Conservation (phyloP, 805 yeast species). For the Barnettozyma wickerhamii region DNA sequence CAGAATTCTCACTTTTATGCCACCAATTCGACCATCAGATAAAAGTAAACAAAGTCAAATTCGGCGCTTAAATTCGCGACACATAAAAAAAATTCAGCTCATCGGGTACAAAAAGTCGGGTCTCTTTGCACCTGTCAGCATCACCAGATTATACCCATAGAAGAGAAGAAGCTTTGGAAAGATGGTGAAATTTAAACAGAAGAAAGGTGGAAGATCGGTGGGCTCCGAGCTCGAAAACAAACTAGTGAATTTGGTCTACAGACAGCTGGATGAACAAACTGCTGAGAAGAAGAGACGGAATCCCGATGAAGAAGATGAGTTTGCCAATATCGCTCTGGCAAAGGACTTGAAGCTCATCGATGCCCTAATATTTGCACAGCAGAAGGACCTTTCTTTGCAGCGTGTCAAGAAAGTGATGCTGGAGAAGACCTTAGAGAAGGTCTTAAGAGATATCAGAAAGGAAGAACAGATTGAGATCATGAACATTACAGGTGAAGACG, state of each 20-base stretch:
- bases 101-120: too few species aligned
- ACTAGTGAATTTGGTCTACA: conserved; percentile 50
- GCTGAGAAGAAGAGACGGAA: conserved; percentile 33
- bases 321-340: conserved; percentile 52
- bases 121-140: conserved; percentile 6
- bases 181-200: conserved; percentile 32
- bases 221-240: conserved; percentile 46
- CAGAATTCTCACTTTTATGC: too few species aligned
- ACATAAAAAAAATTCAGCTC: too few species aligned
- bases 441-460: conserved; percentile 47
- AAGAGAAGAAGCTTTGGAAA: not conserved
- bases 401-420: conserved; percentile 64
- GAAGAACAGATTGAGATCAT: conserved; percentile 55
- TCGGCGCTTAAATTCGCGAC: too few species aligned
- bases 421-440: conserved; percentile 60
- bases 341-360: conserved; percentile 50
- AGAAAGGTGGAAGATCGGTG: conserved; percentile 21
- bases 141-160: too few species aligned
- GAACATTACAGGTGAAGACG: conserved; percentile 27
- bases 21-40: too few species aligned
- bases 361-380: conserved; percentile 54
- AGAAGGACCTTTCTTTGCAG: conserved; percentile 60
- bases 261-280: conserved; percentile 57
- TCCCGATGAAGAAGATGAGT: conserved; percentile 27
- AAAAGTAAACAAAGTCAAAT: too few species aligned